Base-by-base conservation (phyloP, 768 basidiomycete species). In the Russula brevipes region DNA sequence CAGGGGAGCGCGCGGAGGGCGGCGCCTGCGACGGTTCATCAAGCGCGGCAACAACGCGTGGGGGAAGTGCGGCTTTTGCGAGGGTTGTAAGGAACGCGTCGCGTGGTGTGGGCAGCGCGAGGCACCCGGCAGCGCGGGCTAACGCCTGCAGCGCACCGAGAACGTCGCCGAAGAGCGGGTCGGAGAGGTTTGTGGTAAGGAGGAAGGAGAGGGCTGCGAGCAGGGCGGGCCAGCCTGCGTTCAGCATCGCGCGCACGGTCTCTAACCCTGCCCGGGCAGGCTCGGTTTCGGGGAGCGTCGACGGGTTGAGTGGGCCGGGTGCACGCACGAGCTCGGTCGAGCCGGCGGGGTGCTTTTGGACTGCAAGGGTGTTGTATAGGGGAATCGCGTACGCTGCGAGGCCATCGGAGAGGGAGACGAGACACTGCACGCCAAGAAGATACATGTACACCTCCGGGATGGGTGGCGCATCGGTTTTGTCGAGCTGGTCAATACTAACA, bases 381-480 rank as follows among this genome's bases (percentile, higher is more conserved):
- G 89, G 88, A 0, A 85, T 85, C 0, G 85, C 83, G 72, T 85
- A 89, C 0, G 83, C 78, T 0, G 88, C 85, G 57, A 95, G 86
- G 1, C 94, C 94, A 68, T 94, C 92, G 64, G 89, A 92, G 2
- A 99, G 76, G 0, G 91, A 86, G 35, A 89, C 82, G 9, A 98
- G 80, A 70, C 89, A 94, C 69, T 98, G 94, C 0, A 97, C 82
- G 0, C 86, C 91, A 1, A 99, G 82, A 8, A 99, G 87, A 71
- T 95, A 96, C 66, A 96, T 82, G 72, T 99, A 98, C 4, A 89
- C 81, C 62, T 99, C 97, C 0, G 97, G 96, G 57, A 98, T 94
- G 0, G 85, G 80, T 0, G 97, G 97, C 0, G 94, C 85, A 68
- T 99, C 97, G 0, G 93, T 89, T 73, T 99, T 99, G 77, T 99